Evolutionary conservation across 2,329 filamentous ascomycete genomes (phyloP).

Genomic region (Trichoderma sp.): DNA sequence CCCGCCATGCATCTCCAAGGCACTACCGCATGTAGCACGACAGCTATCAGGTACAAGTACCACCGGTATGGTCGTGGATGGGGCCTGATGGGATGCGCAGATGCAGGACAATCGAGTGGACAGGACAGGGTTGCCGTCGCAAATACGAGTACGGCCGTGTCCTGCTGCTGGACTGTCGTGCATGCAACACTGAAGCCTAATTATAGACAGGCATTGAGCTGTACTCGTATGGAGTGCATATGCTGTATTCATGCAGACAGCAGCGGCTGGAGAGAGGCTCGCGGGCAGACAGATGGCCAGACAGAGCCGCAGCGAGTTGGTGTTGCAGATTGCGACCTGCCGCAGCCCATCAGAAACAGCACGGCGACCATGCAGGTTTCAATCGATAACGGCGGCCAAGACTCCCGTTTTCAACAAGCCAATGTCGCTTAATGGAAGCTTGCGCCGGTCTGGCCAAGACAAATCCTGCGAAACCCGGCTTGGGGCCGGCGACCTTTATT

Average conservation of each 20-base stretch:
- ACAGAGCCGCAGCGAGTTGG: background rate
- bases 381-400: slow-evolving; percentile 3
- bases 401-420: background rate
- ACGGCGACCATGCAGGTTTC: background rate
- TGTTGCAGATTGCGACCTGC: background rate
- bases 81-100: background rate
- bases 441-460: slow-evolving; percentile 8
- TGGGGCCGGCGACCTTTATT: slow-evolving; percentile 6
- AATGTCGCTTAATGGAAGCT: slow-evolving; percentile 24
- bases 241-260: background rate
- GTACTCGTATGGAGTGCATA: background rate
- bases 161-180: slow-evolving; percentile 7
- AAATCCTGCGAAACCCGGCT: slow-evolving; percentile 6
- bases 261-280: background rate
- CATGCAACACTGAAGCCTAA: background rate
- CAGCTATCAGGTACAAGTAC: slow-evolving; percentile 15
- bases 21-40: slow-evolving; percentile 17
- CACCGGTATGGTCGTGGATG: background rate
- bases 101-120: slow-evolving; percentile 2
- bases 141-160: slow-evolving; percentile 25
- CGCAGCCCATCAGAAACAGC: background rate
- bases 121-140: slow-evolving; percentile 10
- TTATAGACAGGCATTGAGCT: background rate
- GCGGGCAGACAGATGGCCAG: background rate
- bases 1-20: slow-evolving; percentile 19